Conservation (phyloP, 495 filamentous ascomycete genomes). For the Amorphotheca resinae region DNA sequence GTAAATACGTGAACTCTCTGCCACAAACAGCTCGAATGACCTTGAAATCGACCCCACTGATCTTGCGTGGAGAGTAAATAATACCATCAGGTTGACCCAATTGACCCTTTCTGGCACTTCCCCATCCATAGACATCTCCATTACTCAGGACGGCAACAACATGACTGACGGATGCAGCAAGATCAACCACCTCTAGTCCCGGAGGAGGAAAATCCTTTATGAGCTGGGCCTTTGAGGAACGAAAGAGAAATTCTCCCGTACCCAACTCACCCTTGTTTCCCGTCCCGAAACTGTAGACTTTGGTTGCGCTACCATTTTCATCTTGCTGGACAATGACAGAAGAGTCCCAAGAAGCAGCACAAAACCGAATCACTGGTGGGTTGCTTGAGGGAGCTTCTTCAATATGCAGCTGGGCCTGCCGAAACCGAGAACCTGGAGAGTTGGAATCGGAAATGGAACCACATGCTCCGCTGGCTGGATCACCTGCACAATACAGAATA, state of each 20-base stretch:
- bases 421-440: conserved; percentile 13
- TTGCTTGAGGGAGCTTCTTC: conserved; percentile 19
- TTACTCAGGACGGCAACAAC: conserved; percentile 57
- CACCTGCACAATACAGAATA: conserved; percentile 49
- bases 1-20: conserved; percentile 66
- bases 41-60: conserved; percentile 41
- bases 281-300: conserved; percentile 49
- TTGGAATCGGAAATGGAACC: conserved; percentile 30
- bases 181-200: conserved; percentile 34
- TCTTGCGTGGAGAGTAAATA: conserved; percentile 43
- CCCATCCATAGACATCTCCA: conserved; percentile 82
- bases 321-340: conserved; percentile 41
- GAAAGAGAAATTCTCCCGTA: conserved; percentile 32
- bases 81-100: conserved; percentile 43
- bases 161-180: conserved; percentile 69
- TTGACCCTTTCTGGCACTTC: conserved; percentile 72
- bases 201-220: conserved; percentile 51
- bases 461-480: conserved; percentile 42
- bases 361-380: conserved; percentile 18
- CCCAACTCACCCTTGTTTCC: conserved; percentile 64
- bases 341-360: conserved; percentile 68
- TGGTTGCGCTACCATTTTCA: conserved; percentile 20
- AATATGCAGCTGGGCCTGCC: conserved; percentile 1
- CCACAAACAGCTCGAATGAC: conserved; percentile 59
- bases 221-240: conserved; percentile 16